Base-by-base conservation (phyloP, 306 rosid species). In the Acacia melanoxylon region DNA sequence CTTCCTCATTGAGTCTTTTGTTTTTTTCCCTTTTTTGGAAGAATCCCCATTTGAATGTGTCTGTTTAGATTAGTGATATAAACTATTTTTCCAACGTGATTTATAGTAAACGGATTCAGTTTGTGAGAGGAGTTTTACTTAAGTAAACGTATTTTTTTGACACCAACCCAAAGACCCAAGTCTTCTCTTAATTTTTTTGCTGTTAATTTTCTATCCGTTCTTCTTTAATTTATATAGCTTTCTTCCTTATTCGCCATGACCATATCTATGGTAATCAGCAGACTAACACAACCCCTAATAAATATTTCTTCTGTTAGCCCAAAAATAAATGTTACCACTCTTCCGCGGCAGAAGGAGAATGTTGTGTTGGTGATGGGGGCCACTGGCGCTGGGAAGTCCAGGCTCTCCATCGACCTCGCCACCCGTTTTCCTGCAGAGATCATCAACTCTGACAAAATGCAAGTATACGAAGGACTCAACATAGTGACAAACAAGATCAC, bases 381-480 rank as follows among this genome's bases (percentile, higher is more conserved):
- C 11, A 93, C 97, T 0, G 97, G 97, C 15, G 87, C 94, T 0
- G 95, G 95, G 0, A 91, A 93, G 62, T 90, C 97, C 0, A 78
- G 89, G 82, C 83, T 93, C 1, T 90, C 95, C 11, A 81, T 93
- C 48, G 93, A 90, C 82, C 81, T 93, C 0, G 97, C 95, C 17
- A 74, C 81, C 10, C 74, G 10, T 29, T 90, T 91, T 74, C 83
- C 82, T 0, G 85, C 92, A 0, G 96, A 93, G 79, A 81, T 93
- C 82, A 89, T 93, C 10, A 93, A 93, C 84, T 83, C 96, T 0
- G 97, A 93, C 42, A 93, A 93, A 87, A 91, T 93, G 73, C 97
- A 93, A 88, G 88, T 82, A 4, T 90, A 93, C 72, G 61, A 89
- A 10, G 97, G 96, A 5, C 93, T 93, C 8, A 89, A 89, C 68